Evolutionary conservation across 495 filamentous ascomycete genomes (phyloP), one percentile per base, ranked within the genome.

Genomic region (Wilcoxina mikolae): DNA sequence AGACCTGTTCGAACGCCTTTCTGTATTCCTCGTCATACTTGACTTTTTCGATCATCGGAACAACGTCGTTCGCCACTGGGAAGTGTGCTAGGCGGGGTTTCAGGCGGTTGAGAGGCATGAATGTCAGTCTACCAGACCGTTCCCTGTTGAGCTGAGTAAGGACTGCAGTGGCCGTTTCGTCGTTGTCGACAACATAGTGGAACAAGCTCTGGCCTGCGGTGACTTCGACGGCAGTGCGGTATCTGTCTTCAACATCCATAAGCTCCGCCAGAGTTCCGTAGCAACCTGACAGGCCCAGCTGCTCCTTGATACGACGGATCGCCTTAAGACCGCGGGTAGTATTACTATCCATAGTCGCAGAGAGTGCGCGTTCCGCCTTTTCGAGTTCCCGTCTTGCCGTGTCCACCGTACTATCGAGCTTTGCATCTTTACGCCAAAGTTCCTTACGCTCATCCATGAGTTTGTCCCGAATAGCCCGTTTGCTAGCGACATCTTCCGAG

Each of bases 101-200:
- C 33, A 96, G 70, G 20, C 85, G 80, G 50, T 87, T 88, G 9
- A 99, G 72, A 0, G 91, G 91, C 79, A 99, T 87, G 60, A 94
- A 95, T 1, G 93, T 96, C 25, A 96, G 75, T 60, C 91, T 79
- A n/a, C 91, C 91, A 17, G 82, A 78, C 53, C 78, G 82, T 53
- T 82, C 78, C 51, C 83, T 84, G 64, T 87, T 79, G 20, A 99
- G 73, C 12, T 82, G 76, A 60, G 90, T 83, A 12, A 88, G 74
- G 15, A 94, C 79, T 51, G 77, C 77, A 0, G 86, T 85, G 0
- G 87, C 87, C 1, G 90, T 95, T 33, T 83, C 78, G 51, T 89
- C 89, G 35, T 82, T 94, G 66, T 99, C 91, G 43, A 95, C 88
- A 23, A 99, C 86, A 60, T 94, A 93, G 69, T 99, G 86, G 69